Conservation (phyloP, 2,329 filamentous ascomycete species). For the Cladosporium sp. region DNA sequence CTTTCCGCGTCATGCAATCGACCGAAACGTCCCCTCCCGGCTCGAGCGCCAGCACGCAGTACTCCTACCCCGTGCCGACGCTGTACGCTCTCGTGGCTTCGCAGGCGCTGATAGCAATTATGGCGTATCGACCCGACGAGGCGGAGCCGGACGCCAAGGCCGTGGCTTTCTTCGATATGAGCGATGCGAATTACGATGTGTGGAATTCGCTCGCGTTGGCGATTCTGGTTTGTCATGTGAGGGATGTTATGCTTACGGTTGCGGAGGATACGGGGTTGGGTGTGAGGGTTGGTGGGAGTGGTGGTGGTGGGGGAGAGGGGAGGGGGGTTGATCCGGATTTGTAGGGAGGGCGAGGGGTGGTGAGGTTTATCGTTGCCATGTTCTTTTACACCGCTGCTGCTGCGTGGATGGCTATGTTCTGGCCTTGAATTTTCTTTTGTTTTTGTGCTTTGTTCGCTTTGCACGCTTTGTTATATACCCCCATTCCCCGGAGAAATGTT, state of each 20-base stretch:
- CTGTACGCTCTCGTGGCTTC: slow-evolving; percentile 53
- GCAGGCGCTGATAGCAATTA: slow-evolving; percentile 49
- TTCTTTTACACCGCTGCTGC: too few relatives aligned
- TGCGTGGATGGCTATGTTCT: too few relatives aligned
- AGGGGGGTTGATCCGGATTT: slow-evolving; percentile 19
- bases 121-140: slow-evolving; percentile 46
- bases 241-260: slow-evolving; percentile 47
- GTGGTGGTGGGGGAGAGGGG: background rate
- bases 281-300: slow-evolving; percentile 5
- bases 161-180: slow-evolving; percentile 53
- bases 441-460: too few relatives aligned
- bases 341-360: background rate
- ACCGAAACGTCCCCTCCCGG: slow-evolving; percentile 24
- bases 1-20: slow-evolving; percentile 28
- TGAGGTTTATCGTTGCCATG: too few relatives aligned
- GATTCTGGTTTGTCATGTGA: slow-evolving; percentile 51
- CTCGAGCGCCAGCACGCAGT: slow-evolving; percentile 16
- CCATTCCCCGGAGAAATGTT: too few relatives aligned
- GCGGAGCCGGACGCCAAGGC: slow-evolving; percentile 19
- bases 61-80: slow-evolving; percentile 40
- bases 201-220: slow-evolving; percentile 58
- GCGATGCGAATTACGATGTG: slow-evolving; percentile 51
- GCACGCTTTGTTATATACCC: too few relatives aligned
- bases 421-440: too few relatives aligned
- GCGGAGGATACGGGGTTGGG: slow-evolving; percentile 33